Evolutionary conservation across 2,329 filamentous ascomycete species (phyloP).

Genomic region (Diaporthe aspalathi): DNA sequence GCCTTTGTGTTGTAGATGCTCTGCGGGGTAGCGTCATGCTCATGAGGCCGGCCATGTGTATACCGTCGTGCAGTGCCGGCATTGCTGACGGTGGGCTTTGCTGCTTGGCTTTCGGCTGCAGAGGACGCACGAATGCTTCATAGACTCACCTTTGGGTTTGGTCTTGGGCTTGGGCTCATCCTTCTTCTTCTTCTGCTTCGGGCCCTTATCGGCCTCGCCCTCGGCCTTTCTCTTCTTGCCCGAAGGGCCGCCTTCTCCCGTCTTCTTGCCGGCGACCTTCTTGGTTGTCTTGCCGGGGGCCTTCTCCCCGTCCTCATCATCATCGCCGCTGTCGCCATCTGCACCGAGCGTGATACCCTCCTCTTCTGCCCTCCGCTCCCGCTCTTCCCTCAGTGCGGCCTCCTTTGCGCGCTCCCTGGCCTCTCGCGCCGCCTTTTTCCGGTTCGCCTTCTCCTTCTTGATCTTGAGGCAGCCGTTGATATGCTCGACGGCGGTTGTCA

Average conservation of each 20-base stretch:
- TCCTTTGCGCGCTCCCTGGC: constrained; percentile 75
- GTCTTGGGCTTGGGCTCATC: constrained; percentile 89
- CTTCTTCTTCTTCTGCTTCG: constrained; percentile 94
- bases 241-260: constrained; percentile 69
- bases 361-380: constrained; percentile 60
- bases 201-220: constrained; percentile 80
- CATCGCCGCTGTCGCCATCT: constrained; percentile 61
- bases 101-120: not conserved
- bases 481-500: constrained; percentile 79
- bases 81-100: not conserved
- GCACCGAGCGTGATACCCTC: constrained; percentile 57
- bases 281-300: constrained; percentile 61
- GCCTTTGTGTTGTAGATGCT: not conserved
- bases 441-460: constrained; percentile 84
- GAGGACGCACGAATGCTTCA: constrained; percentile 16
- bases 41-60: too few species aligned
- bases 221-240: constrained; percentile 85
- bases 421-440: constrained; percentile 80
- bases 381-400: constrained; percentile 68
- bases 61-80: not conserved
- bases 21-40: not conserved
- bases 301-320: constrained; percentile 59
- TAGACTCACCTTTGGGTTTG: constrained; percentile 78
- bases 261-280: constrained; percentile 75
- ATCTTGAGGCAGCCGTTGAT: constrained; percentile 85